Percentiles rank a stretch among this genome's conserved stretches.
Conservation (phyloP, 225 moss, liverwort and hornwort genomes). For the Pseudoscleropodium purum region DNA sequence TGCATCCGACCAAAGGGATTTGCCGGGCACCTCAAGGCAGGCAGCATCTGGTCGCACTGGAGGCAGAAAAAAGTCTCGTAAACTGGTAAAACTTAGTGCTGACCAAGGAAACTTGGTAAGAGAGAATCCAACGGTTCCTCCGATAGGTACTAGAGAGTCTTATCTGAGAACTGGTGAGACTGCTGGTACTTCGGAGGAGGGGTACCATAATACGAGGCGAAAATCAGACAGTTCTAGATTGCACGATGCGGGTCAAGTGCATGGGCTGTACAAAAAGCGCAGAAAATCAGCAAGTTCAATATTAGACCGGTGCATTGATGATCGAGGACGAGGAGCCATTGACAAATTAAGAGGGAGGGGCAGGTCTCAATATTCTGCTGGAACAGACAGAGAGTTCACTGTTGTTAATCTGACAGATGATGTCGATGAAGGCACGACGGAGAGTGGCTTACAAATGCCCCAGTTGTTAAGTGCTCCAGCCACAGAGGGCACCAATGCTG, state of each 20-base stretch:
- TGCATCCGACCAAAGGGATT: background rate
- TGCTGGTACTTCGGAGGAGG: slow-evolving; percentile 9
- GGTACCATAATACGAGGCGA: background rate
- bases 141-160: background rate
- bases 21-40: slow-evolving; percentile 10
- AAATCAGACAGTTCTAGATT: slow-evolving; percentile 13
- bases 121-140: background rate
- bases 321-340: background rate
- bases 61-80: slow-evolving; percentile 22
- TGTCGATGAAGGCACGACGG: slow-evolving; percentile 2
- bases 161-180: slow-evolving; percentile 6
- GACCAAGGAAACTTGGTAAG: slow-evolving; percentile 3
- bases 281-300: slow-evolving; percentile 17
- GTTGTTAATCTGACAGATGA: slow-evolving; percentile 17
- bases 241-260: slow-evolving; percentile 5
- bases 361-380: background rate
- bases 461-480: background rate
- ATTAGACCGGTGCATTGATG: background rate
- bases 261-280: background rate
- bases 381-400: background rate
- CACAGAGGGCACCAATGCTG: background rate
- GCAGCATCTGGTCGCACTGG: slow-evolving; percentile 1
- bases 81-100: slow-evolving; percentile 11
- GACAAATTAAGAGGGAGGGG: background rate
- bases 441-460: background rate